Conservation (phyloP, 2,329 filamentous ascomycete species). For the Fusarium succisae region DNA sequence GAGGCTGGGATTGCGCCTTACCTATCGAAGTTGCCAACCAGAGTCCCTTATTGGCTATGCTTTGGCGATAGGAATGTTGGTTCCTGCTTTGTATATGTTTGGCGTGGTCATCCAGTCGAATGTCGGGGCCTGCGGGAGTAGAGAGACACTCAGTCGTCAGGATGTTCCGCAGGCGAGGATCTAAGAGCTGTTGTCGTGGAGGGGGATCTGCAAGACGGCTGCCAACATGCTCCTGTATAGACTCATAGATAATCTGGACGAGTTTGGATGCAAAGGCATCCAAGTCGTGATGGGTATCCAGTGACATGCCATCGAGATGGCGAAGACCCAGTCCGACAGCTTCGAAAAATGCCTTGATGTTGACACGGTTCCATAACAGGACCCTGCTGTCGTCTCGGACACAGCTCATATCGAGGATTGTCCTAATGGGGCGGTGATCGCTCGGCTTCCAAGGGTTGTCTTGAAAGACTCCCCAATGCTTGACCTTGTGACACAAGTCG, state of each 20-base stretch:
- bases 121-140: not conserved
- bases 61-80: not conserved
- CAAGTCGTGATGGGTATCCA: not conserved
- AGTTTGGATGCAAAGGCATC: not conserved
- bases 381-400: not conserved
- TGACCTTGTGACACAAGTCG: not conserved
- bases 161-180: not conserved
- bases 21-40: not conserved
- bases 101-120: not conserved
- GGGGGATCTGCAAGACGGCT: not conserved
- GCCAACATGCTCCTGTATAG: not conserved
- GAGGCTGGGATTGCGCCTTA: not conserved
- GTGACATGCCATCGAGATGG: not conserved
- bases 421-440: slow-evolving; percentile 1
- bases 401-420: not conserved
- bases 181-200: not conserved
- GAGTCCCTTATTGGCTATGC: not conserved
- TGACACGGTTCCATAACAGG: not conserved
- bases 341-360: not conserved
- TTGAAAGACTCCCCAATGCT: not conserved
- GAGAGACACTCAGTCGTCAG: not conserved
- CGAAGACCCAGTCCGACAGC: not conserved
- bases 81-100: no score
- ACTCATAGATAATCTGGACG: not conserved
- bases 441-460: not conserved